Percentiles rank a stretch among this genome's conserved stretches.
Evolutionary conservation across 2,329 filamentous ascomycete species (phyloP).

Genomic region (Daldinia eschscholtzii): DNA sequence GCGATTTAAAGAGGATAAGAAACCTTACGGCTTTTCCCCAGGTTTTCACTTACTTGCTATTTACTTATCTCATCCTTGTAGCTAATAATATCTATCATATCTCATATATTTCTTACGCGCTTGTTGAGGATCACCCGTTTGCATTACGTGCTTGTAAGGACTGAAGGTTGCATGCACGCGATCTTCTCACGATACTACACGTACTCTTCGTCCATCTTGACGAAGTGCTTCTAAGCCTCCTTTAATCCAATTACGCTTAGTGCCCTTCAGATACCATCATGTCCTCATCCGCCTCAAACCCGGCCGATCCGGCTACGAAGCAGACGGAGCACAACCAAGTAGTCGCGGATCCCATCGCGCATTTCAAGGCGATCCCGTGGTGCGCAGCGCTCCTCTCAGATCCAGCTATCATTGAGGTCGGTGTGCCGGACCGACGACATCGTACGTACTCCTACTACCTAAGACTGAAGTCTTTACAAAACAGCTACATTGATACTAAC

Average conservation of each 20-base stretch:
- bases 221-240: neutral
- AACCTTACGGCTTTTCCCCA: slow-evolving; percentile 9
- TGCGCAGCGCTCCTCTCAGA: slow-evolving; percentile 46
- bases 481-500: neutral
- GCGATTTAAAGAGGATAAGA: neutral
- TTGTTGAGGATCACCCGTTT: neutral
- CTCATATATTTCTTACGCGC: neutral
- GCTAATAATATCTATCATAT: slow-evolving; percentile 11
- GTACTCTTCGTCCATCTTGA: no score
- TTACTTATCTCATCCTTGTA: slow-evolving; percentile 8
- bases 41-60: slow-evolving; percentile 5
- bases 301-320: slow-evolving; percentile 13
- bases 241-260: neutral
- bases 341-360: slow-evolving; percentile 46
- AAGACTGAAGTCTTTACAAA: neutral
- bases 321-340: slow-evolving; percentile 44
- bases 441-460: slow-evolving; percentile 1
- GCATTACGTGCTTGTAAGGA: no score
- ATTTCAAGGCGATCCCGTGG: slow-evolving; percentile 51
- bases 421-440: slow-evolving; percentile 47
- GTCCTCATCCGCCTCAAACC: slow-evolving; percentile 14
- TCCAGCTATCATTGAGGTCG: slow-evolving; percentile 40
- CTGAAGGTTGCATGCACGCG: neutral
- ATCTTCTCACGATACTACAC: neutral
- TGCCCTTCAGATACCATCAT: neutral